Conservation (phyloP, 164 flowering plant genomes). For the Cinnamomum chago region DNA sequence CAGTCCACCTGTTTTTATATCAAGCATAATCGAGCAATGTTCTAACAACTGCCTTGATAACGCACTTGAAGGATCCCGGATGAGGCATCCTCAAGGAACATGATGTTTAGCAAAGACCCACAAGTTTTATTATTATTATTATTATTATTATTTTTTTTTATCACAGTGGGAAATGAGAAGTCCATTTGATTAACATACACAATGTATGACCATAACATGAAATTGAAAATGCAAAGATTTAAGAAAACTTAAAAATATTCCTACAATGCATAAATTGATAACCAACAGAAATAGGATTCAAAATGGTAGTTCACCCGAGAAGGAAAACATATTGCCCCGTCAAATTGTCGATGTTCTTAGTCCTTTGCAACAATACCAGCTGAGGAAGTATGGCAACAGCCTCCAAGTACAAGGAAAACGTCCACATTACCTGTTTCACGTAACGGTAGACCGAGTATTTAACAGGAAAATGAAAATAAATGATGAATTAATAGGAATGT, state of each 20-base stretch:
- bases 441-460: neutral
- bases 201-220: too few relatives aligned
- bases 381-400: constrained; percentile 98
- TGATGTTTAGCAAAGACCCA: too few relatives aligned
- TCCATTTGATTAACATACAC: too few relatives aligned
- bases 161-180: too few relatives aligned
- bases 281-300: neutral
- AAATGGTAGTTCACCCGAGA: constrained; percentile 58
- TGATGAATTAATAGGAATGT: neutral
- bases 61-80: too few relatives aligned
- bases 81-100: too few relatives aligned
- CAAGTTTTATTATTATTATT: too few relatives aligned
- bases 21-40: too few relatives aligned
- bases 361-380: constrained; percentile 85
- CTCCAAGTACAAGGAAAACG: constrained; percentile 84
- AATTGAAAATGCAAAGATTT: too few relatives aligned
- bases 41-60: too few relatives aligned
- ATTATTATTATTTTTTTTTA: too few relatives aligned
- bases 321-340: constrained; percentile 91
- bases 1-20: too few relatives aligned
- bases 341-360: constrained; percentile 88
- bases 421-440: constrained; percentile 74
- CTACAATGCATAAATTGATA: neutral
- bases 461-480: neutral
- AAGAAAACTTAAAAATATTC: neutral